Evolutionary conservation across 768 basidiomycete species (phyloP), one percentile per base, ranked within the genome.

Genomic region (Pleurotus giganteus): DNA sequence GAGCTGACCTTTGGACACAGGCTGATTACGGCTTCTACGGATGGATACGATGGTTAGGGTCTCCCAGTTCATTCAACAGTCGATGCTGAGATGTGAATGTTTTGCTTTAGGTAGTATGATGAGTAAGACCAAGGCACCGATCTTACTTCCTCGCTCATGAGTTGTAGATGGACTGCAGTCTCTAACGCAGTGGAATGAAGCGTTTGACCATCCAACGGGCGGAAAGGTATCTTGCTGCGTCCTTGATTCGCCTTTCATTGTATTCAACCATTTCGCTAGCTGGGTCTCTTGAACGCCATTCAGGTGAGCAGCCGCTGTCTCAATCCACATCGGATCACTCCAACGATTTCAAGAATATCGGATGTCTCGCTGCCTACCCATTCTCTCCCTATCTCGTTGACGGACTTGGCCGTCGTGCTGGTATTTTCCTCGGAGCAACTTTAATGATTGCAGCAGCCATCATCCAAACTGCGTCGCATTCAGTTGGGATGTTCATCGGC

Each of bases 401-500:
- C 60, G 77, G 78, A 17, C 62, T 88, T 26, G 86, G 86, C 29
- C 81, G 86, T 59, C 75, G 83, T 17, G 64, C 65, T 3, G 72
- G 82, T n/a, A 75, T 88, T 23, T 75, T 81, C 63, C 60, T 86
- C 23, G 86, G 86, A 31, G 83, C 84, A 4, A 41, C 64, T 23
- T 73, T 86, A 62, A 86, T 88, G 83, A 71, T 79, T 31, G 68
- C 73, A 27, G 86, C 76, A 11, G 81, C 80, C 3, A 78, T 76
- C 36, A 29, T 86, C 39, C 86, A 88, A 63, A 79, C 82, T 0
- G 82, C 82, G 7, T 75, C 84, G 5, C 74, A 80, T 55, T 80
- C 78, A 34, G 75, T 85, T 34, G 75, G 76, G 45, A 83, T 85
- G 80, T 87, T 87, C 71, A 84, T 86, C 58, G 84, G 83, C 26